Evolutionary conservation across 371 early-diverging fungal species (phyloP).

Genomic region (Mortierella polycephala): DNA sequence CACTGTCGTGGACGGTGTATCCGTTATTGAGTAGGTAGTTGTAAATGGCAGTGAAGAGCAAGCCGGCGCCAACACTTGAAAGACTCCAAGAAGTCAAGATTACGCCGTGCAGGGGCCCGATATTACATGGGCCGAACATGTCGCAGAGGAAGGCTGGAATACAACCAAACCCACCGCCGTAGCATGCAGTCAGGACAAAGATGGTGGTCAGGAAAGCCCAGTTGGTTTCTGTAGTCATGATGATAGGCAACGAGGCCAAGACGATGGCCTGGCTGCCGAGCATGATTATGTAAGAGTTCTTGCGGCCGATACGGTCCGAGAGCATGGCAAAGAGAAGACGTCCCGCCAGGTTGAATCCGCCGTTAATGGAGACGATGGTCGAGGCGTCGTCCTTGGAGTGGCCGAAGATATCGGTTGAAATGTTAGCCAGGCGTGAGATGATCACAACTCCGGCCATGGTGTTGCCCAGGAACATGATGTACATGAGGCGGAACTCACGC

Average conservation of each 20-base stretch:
- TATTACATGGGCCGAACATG: constrained; percentile 75
- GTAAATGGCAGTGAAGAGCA: constrained; percentile 70
- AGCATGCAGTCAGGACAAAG: constrained; percentile 64
- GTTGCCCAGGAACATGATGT: constrained; percentile 63
- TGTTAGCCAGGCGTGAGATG: constrained; percentile 64
- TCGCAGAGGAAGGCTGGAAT: constrained; percentile 77
- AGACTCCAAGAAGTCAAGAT: constrained; percentile 72
- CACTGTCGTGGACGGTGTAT: constrained; percentile 55
- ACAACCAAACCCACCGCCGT: constrained; percentile 74
- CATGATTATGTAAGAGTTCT: constrained; percentile 64
- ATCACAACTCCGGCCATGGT: constrained; percentile 68
- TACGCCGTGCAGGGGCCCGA: constrained; percentile 69
- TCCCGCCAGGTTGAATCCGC: constrained; percentile 71
- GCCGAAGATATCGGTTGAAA: constrained; percentile 63
- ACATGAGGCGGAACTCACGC: constrained; percentile 64
- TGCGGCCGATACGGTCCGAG: constrained; percentile 71
- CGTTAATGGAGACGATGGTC: constrained; percentile 69
- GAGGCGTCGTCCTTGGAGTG: constrained; percentile 53
- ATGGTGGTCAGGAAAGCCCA: constrained; percentile 60
- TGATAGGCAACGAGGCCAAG: constrained; percentile 59
- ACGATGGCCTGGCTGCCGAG: constrained; percentile 58
- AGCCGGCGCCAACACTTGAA: constrained; percentile 69
- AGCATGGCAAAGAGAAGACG: constrained; percentile 65
- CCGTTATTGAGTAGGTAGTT: constrained; percentile 56
- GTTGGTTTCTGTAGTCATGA: constrained; percentile 57